A percentile compares a stretch with the other conserved stretches of the same genome.
phyloP scores from a whole-genome alignment of 1,284 basidiomycete species.

The Trichosporon sp. region DNA sequence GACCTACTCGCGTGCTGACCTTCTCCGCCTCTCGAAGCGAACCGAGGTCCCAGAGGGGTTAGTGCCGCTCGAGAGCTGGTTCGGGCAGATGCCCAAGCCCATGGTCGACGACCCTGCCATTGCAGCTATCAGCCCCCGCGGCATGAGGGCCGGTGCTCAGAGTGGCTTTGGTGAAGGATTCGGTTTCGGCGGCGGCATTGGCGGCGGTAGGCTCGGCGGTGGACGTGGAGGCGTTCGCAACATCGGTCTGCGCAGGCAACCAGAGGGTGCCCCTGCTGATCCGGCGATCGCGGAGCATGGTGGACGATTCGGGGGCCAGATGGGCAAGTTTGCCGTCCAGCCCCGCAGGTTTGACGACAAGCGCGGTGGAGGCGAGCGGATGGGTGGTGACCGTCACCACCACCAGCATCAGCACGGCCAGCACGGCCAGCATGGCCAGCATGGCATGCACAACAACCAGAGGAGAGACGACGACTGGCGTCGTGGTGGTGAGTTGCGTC shows the following conservation, averaged over 20 bases:
- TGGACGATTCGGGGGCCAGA: constrained; percentile 23
- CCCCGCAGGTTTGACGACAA: constrained; percentile 1
- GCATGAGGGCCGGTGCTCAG: constrained; percentile 19
- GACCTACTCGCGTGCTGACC: constrained; percentile 16
- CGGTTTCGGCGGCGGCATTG: constrained; percentile 46
- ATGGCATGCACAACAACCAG: constrained; percentile 5
- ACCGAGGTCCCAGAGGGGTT: constrained; percentile 4
- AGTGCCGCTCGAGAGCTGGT: constrained; percentile 19
- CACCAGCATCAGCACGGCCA: constrained; percentile 5
- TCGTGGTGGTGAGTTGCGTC: constrained; percentile 13
- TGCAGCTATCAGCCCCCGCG: constrained; percentile 30
- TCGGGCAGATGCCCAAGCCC: constrained; percentile 4
- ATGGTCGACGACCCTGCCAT: constrained; percentile 41
- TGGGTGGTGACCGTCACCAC: constrained; percentile 28
- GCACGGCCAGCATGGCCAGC: constrained; percentile 2
- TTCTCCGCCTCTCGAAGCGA: constrained; percentile 13
- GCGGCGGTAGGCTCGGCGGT: constrained; percentile 22
- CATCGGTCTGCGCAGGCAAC: constrained; percentile 11
- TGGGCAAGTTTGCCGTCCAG: constrained; percentile 36
- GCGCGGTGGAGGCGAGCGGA: constrained; percentile 16
- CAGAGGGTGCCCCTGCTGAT: constrained; percentile 15
- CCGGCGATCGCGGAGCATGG: constrained; percentile 22
- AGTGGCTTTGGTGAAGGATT: constrained; percentile 45
- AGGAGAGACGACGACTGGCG: constrained; percentile 22
- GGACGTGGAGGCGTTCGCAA: constrained; percentile 1